Percentiles rank a stretch among this genome's conserved stretches.
These are phyloP conservation scores for Trametes polyzona DNA, from an alignment of 1,284 basidiomycete genomes.

Conservation along the genomic window DNA sequence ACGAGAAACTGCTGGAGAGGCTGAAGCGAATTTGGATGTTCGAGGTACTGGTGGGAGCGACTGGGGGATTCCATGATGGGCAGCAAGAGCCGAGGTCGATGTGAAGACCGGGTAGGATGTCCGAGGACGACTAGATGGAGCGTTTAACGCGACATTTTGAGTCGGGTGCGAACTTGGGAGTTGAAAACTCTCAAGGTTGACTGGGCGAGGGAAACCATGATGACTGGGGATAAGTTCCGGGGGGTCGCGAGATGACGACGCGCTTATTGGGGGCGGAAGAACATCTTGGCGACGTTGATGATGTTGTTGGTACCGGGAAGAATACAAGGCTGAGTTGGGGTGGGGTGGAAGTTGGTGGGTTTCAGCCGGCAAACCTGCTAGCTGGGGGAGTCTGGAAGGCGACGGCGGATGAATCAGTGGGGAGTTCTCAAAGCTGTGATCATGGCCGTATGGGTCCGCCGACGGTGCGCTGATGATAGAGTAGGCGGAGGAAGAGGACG, in stretches of 20 bases:
- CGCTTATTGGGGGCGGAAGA: constrained; percentile 36
- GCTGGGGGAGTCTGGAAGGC: constrained; percentile 46
- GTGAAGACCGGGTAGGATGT: constrained; percentile 50
- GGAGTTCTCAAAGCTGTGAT: constrained; percentile 32
- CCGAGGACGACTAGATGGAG: constrained; percentile 43
- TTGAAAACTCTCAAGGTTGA: constrained; percentile 42
- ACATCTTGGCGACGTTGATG: constrained; percentile 44
- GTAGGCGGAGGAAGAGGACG: constrained; percentile 26
- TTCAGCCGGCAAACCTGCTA: constrained; percentile 45
- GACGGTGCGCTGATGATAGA: constrained; percentile 20
- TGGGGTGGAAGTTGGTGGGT: constrained; percentile 31
- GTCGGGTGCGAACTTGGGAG: constrained; percentile 44
- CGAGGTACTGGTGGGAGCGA: constrained; percentile 67
- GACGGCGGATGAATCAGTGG: constrained; percentile 46
- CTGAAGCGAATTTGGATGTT: constrained; percentile 50
- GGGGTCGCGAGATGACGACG: constrained; percentile 35
- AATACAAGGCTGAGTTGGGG: constrained; percentile 45
- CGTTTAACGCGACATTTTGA: constrained; percentile 52
- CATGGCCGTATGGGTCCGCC: constrained; percentile 34
- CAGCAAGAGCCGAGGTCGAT: constrained; percentile 59
- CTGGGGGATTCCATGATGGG: constrained; percentile 76
- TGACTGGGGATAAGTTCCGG: constrained; percentile 37
- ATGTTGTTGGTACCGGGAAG: constrained; percentile 34
- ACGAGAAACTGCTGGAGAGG: constrained; percentile 27
- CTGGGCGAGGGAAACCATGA: constrained; percentile 36